phyloP scores from a whole-genome alignment of 2,329 filamentous ascomycete genomes.

The Xylaria sp. region DNA sequence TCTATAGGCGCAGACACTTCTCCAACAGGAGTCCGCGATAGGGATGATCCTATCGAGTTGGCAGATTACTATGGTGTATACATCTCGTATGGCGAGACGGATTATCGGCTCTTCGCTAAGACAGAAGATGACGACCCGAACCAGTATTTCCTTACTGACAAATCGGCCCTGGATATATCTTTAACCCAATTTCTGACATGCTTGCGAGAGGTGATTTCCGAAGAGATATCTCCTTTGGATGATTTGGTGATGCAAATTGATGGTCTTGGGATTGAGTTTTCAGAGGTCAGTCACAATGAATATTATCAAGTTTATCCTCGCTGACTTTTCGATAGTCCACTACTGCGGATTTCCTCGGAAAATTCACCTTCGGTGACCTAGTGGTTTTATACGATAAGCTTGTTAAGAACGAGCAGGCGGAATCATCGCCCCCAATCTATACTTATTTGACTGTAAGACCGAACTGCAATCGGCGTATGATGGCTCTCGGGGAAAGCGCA shows the following conservation, averaged over 20 bases:
- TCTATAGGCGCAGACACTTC: background rate
- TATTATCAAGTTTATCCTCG: background rate
- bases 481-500: slow-evolving; percentile 41
- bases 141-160: slow-evolving; percentile 42
- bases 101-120: slow-evolving; percentile 43
- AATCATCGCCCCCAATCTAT: slow-evolving; percentile 37
- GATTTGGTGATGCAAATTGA: slow-evolving; percentile 43
- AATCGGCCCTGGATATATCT: slow-evolving; percentile 35
- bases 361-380: slow-evolving; percentile 42
- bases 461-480: slow-evolving; percentile 41
- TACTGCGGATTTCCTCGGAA: slow-evolving; percentile 36
- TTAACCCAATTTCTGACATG: slow-evolving; percentile 38
- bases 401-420: slow-evolving; percentile 38
- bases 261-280: slow-evolving; percentile 42
- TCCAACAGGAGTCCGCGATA: background rate
- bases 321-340: slow-evolving; percentile 40
- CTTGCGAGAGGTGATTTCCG: slow-evolving; percentile 41
- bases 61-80: slow-evolving; percentile 38
- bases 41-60: slow-evolving; percentile 32
- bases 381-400: slow-evolving; percentile 41
- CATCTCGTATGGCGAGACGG: slow-evolving; percentile 40
- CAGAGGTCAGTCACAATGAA: slow-evolving; percentile 37
- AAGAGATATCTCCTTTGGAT: slow-evolving; percentile 43
- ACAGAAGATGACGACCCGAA: slow-evolving; percentile 43
- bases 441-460: slow-evolving; percentile 43